Evolutionary conservation across 768 basidiomycete species (phyloP), one percentile per base, ranked within the genome.

Genomic region (Naganishia randhawae): DNA sequence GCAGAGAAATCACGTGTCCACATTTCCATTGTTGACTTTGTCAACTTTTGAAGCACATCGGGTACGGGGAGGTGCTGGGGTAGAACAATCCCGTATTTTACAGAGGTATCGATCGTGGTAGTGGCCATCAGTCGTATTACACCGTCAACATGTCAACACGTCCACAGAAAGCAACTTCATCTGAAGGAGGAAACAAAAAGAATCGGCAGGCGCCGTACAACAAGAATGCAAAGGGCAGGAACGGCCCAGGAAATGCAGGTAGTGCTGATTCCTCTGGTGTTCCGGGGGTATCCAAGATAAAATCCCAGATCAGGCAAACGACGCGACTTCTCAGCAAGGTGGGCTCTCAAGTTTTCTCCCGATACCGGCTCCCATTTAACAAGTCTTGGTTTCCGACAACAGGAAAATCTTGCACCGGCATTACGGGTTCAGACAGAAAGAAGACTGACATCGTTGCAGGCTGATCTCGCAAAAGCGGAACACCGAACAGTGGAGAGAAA

Each of bases 321-420:
- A 85, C 85, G 69, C 82, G 94, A 53, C 81, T 97, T 41, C 52
- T 83, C 95, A 37, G 88, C 89, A 29, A 61, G 57, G 57, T 61
- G 27, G 41, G 57, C 57, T 14, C 2, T 55, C 35, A 11, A 13
- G 6, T 64, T 31, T 19, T 22, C 16, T 71, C 3, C 50, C 9
- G 19, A 22, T 33, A 7, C 27, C 22, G 39, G 27, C 22, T 29
- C 8, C 29, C 35, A 1, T 13, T 10, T 35, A n/a, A 55, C 54
- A 19, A 33, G 41, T 19, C 4, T 52, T 52, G 27, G 29, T 32
- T 6, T 16, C 14, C 4, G 7, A 10, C 37, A 14, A 22, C 71
- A 91, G 88, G 89, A 92, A 48, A 88, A 84, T 33, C 81, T 97
- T 2, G 89, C 88, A n/a, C 90, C 94, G 14, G 86, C 94, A 77